Conservation (phyloP, 306 rosid species). For the Malus fusca region DNA sequence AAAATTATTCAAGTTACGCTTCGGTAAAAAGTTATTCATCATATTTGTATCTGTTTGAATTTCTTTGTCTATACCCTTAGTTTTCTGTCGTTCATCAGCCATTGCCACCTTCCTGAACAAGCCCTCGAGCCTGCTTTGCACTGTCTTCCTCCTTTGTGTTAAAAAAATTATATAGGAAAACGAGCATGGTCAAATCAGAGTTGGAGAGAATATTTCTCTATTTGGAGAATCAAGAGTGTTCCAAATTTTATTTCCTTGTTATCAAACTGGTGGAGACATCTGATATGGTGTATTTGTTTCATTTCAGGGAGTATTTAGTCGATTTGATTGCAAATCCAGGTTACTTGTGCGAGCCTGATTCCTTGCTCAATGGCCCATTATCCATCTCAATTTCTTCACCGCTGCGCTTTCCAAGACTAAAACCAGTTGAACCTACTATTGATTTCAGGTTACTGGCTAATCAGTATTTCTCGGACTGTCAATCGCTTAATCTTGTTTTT, state of each 20-base stretch:
- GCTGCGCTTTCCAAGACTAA: conserved; percentile 79
- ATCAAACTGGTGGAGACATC: conserved; percentile 6
- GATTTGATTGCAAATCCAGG: conserved; percentile 94
- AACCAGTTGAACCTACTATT: conserved; percentile 62
- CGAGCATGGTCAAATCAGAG: background rate
- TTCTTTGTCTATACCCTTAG: background rate
- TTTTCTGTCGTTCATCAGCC: background rate
- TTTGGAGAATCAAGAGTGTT: background rate
- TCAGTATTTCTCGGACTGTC: conserved; percentile 78
- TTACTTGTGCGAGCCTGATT: conserved; percentile 76
- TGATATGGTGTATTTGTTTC: conserved; percentile 19
- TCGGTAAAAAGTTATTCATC: background rate
- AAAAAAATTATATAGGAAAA: background rate
- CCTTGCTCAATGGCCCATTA: conserved; percentile 96
- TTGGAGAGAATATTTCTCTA: background rate
- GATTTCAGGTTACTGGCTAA: conserved; percentile 92
- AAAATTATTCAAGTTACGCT: background rate
- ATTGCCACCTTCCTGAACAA: background rate
- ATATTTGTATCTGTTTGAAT: background rate
- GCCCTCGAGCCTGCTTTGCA: too few species aligned
- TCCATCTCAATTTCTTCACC: conserved; percentile 97
- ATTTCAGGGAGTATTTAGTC: conserved; percentile 79
- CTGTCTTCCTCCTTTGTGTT: background rate
- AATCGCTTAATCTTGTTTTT: conserved; percentile 75
- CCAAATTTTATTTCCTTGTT: background rate